Percentiles rank a stretch among this genome's conserved stretches.
Evolutionary conservation across 108 stramenopile species (phyloP).

Genomic region (Skeletonema marinoi): DNA sequence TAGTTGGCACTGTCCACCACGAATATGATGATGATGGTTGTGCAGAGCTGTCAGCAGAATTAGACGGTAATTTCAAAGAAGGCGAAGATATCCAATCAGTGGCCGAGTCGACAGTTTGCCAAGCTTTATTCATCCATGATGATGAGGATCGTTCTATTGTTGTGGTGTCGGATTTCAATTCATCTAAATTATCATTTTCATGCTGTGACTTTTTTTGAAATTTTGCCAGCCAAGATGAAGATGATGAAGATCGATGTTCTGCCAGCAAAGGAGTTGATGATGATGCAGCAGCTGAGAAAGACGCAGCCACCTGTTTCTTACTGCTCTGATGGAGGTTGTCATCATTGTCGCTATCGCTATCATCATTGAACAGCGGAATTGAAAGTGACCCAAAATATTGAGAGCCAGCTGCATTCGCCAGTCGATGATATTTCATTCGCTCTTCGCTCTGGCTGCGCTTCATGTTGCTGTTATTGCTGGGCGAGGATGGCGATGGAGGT

Average conservation of each 20-base stretch:
- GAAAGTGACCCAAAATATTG: not conserved
- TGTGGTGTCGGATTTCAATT: not conserved
- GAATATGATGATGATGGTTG: not conserved
- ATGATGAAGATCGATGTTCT: not conserved
- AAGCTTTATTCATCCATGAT: constrained; percentile 1
- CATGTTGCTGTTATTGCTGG: too few relatives aligned
- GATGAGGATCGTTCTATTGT: not conserved
- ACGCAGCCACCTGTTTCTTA: not conserved
- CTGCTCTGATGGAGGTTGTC: not conserved
- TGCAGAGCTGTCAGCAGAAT: too few relatives aligned
- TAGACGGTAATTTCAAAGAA: not conserved
- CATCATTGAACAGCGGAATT: not conserved
- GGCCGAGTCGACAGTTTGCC: not conserved
- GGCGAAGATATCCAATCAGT: not conserved
- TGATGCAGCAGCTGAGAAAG: not conserved
- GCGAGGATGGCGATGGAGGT: not conserved
- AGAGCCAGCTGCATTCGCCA: constrained; percentile 1
- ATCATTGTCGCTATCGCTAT: not conserved
- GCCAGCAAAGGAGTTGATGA: not conserved
- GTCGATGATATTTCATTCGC: not conserved
- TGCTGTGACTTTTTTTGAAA: not conserved
- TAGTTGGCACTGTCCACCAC: not conserved
- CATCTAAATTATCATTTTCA: not conserved
- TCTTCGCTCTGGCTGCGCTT: not conserved
- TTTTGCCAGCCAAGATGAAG: not conserved